Evolutionary conservation across 2,329 filamentous ascomycete genomes (phyloP).

Genomic region (Pestalotiopsis fici): DNA sequence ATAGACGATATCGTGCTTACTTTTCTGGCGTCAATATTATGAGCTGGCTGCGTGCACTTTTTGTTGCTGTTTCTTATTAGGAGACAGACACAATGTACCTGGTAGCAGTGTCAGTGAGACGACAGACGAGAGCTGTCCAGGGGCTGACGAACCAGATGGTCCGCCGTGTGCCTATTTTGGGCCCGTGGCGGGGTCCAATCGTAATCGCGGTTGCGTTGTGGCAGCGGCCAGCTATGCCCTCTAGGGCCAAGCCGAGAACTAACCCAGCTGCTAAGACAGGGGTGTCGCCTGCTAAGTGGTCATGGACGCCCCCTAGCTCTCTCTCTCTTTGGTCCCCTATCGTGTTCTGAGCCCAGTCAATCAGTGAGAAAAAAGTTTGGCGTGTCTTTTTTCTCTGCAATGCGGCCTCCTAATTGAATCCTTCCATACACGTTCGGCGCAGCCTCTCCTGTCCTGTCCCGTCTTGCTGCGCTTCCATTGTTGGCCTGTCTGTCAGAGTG

Average conservation of each 20-base stretch:
- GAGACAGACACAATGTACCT: not conserved
- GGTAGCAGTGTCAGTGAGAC: not conserved
- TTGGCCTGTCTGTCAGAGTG: not conserved
- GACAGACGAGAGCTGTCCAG: not conserved
- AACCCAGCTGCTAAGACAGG: not conserved
- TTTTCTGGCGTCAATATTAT: not conserved
- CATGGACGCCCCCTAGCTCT: not conserved
- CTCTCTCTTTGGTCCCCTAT: not conserved
- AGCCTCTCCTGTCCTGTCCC: not conserved
- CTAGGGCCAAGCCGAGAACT: not conserved
- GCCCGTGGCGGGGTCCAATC: not conserved
- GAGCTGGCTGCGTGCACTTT: not conserved
- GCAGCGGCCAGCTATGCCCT: not conserved
- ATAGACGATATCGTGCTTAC: not conserved
- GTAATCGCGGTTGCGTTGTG: not conserved
- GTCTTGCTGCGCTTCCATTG: not conserved
- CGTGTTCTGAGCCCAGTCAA: no score
- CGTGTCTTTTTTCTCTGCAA: not conserved
- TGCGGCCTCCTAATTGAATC: conserved; percentile 2
- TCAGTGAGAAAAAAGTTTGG: conserved; percentile 5
- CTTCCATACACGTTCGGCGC: not conserved
- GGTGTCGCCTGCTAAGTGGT: not conserved
- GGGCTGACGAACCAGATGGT: not conserved
- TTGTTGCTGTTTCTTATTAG: not conserved
- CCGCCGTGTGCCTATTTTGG: conserved; percentile 5